These are phyloP conservation scores for Hypomontagnella monticulosa DNA, from an alignment of 495 filamentous ascomycete genomes.

Conservation along the genomic window DNA sequence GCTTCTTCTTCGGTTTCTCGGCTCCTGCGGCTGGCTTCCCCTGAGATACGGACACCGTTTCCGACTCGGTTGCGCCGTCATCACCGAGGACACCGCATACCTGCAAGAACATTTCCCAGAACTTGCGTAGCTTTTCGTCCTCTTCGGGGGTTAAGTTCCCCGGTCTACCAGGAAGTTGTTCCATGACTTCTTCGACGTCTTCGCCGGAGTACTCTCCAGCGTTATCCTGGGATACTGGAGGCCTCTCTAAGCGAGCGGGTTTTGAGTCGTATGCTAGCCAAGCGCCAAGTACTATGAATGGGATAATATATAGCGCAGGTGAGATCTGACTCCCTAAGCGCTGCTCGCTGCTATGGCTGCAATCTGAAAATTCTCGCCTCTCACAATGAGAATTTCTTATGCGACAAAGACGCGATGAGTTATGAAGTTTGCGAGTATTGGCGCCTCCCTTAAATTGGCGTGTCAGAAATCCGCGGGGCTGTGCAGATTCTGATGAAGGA, in stretches of 20 bases:
- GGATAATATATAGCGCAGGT: conserved; percentile 32
- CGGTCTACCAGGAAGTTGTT: conserved; percentile 75
- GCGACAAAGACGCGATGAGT: conserved; percentile 6
- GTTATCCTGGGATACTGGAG: background rate
- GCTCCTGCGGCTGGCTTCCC: conserved; percentile 40
- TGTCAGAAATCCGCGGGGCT: conserved; percentile 24
- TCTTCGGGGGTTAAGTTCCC: conserved; percentile 89
- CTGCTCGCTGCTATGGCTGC: background rate
- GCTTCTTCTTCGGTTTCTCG: conserved; percentile 78
- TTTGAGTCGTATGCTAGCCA: conserved; percentile 13
- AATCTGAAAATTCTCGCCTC: background rate
- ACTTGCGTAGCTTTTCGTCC: conserved; percentile 84
- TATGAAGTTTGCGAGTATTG: conserved; percentile 13
- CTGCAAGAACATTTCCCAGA: conserved; percentile 82
- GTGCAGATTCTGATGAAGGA: conserved; percentile 29
- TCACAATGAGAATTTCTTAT: conserved; percentile 3
- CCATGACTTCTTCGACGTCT: conserved; percentile 43
- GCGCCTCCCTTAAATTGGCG: conserved; percentile 8
- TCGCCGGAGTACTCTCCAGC: conserved; percentile 6
- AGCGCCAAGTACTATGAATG: conserved; percentile 26
- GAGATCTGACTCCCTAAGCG: conserved; percentile 27
- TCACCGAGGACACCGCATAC: conserved; percentile 74
- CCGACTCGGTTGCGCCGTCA: conserved; percentile 39
- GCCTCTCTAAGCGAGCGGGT: background rate
- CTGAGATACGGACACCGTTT: conserved; percentile 39